Conservation (phyloP, 1,139 yeast genomes). For the Suzukiozyma palmioleophila region DNA sequence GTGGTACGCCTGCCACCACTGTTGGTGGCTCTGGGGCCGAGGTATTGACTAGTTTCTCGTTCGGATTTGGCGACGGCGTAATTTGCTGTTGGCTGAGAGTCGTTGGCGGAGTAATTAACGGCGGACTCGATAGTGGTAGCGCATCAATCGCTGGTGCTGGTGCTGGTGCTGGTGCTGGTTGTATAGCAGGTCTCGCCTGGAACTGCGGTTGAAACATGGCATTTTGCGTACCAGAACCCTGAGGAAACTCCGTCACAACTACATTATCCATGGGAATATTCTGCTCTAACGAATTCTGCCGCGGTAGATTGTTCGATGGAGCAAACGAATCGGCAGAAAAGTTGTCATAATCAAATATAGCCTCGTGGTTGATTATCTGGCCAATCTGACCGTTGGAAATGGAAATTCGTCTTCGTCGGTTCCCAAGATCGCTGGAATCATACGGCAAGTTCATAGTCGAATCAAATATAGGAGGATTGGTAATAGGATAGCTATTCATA, state of each 20-base stretch:
- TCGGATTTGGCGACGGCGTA: too few species aligned
- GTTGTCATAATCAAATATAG: constrained; percentile 27
- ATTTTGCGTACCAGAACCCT: constrained; percentile 5
- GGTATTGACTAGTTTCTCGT: too few species aligned
- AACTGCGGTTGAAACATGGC: constrained; percentile 3
- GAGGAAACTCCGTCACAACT: constrained; percentile 7
- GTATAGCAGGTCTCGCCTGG: too few species aligned
- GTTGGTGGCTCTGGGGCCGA: background rate
- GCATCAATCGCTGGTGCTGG: constrained; percentile 5
- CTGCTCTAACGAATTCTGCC: constrained; percentile 8
- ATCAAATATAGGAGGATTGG: constrained; percentile 64
- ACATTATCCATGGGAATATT: constrained; percentile 9
- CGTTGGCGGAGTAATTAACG: background rate
- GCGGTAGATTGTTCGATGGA: too few species aligned
- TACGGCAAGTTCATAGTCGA: constrained; percentile 44
- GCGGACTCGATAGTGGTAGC: background rate
- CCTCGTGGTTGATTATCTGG: constrained; percentile 53
- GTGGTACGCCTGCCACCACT: constrained; percentile 43
- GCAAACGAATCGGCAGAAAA: too few species aligned
- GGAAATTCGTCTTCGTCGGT: constrained; percentile 59
- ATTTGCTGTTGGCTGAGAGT: too few species aligned
- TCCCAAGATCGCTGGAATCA: constrained; percentile 35
- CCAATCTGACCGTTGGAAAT: constrained; percentile 80
- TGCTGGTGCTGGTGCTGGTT: constrained; percentile 10
- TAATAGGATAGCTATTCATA: constrained; percentile 50